Conservation (phyloP, 2,329 filamentous ascomycete species). For the Thelonectria rubi region DNA sequence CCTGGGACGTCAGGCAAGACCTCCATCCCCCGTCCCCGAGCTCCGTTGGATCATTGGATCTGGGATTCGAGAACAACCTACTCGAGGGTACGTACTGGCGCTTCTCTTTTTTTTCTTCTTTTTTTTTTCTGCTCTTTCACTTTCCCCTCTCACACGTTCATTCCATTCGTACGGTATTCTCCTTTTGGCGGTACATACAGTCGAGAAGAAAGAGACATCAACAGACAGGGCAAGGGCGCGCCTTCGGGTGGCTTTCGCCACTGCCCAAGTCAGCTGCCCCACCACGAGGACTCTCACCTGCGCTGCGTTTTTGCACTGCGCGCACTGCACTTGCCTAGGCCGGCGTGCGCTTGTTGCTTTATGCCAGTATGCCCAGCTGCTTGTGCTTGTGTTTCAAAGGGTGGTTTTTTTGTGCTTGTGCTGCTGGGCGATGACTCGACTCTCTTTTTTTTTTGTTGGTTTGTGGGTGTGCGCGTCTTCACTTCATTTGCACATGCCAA, state of each 20-base stretch:
- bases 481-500: not conserved
- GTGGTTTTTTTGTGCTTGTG: constrained; percentile 22
- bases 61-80: constrained; percentile 26
- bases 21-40: constrained; percentile 22
- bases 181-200: not conserved
- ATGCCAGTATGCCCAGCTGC: constrained; percentile 5
- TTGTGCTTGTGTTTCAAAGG: constrained; percentile 25
- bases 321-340: constrained; percentile 11
- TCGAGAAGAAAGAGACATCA: not conserved
- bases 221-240: constrained; percentile 22
- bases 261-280: constrained; percentile 47
- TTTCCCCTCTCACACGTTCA: not conserved
- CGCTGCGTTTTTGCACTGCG: constrained; percentile 18
- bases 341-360: constrained; percentile 10
- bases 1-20: constrained; percentile 26
- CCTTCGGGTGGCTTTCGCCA: constrained; percentile 43
- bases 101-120: not conserved
- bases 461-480: not conserved
- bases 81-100: constrained; percentile 19
- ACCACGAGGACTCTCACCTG: constrained; percentile 39
- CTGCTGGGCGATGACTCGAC: not conserved
- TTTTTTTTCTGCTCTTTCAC: too few species aligned
- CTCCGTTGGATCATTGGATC: constrained; percentile 24
- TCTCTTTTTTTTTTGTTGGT: not conserved
- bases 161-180: not conserved